Conservation (phyloP, 257 asterid genomes). For the Solanum corneliomulleri region DNA sequence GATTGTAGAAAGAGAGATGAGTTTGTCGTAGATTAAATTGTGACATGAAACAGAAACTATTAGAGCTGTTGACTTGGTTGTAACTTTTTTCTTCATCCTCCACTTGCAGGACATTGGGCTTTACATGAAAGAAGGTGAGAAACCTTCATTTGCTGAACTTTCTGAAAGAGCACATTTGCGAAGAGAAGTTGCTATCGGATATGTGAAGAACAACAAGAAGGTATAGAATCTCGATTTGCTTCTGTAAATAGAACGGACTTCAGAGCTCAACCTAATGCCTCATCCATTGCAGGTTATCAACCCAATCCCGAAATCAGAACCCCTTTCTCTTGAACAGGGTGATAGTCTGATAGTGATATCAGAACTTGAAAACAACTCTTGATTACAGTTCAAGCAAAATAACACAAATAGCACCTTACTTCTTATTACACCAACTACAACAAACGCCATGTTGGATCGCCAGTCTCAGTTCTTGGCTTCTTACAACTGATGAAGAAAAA, state of each 20-base stretch:
- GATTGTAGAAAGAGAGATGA: not conserved
- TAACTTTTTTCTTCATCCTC: not conserved
- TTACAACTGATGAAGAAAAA: not conserved
- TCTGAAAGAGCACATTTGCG: slow-evolving; percentile 83
- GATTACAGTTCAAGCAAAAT: slow-evolving; percentile 1
- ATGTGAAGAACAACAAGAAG: slow-evolving; percentile 65
- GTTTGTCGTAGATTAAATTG: not conserved
- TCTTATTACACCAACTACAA: not conserved
- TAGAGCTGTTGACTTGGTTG: not conserved
- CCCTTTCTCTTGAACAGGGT: slow-evolving; percentile 34
- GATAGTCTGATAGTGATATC: slow-evolving; percentile 79
- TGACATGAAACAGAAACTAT: not conserved
- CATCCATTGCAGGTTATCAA: slow-evolving; percentile 59
- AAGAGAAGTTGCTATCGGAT: slow-evolving; percentile 94
- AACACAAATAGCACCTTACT: not conserved
- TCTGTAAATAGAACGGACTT: not conserved
- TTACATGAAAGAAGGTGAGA: slow-evolving; percentile 77
- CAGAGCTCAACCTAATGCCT: not conserved
- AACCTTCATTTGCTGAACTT: slow-evolving; percentile 71
- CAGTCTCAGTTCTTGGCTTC: not conserved
- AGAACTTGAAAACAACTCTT: slow-evolving; percentile 68
- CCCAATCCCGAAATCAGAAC: slow-evolving; percentile 70
- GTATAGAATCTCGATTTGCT: slow-evolving; percentile 14
- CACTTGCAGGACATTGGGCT: slow-evolving; percentile 49
- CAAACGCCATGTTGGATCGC: not conserved